Base-by-base conservation (phyloP, 2,329 filamentous ascomycete species). In the Mycogone perniciosa region DNA sequence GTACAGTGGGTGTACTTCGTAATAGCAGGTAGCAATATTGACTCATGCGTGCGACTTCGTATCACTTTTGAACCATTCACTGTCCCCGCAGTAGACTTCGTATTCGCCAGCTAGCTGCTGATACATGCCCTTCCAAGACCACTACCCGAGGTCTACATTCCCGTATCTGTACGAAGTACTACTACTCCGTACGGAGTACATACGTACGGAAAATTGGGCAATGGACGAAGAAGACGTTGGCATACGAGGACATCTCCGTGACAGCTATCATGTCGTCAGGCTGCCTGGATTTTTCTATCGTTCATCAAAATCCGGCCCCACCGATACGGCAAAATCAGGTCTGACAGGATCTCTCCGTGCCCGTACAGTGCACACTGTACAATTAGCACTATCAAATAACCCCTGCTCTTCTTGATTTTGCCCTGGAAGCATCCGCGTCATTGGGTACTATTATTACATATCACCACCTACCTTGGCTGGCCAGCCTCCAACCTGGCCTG, bases 11-110 rank as follows among this genome's bases (percentile, higher is more conserved):
- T 20, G 20, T 20, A 20, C 20, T 20, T 20, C 20, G 20, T 20
- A 20, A 20, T 20, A 20, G 20, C 20, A 20, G 20, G 20, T 20
- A 20, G 20, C 20, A 20, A 20, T 34, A 20, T 50, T 50, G 48
- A 10, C 11, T 44, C 30, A 48, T 48, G 45, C 50, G 39, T 34
- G 45, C 27, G 41, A 20, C 50, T 52, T 52, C 50, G 50, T 52
- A 52, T 52, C 50, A 40, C 42, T 40, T 44, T 48, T 37, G 45
- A 52, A 52, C 50, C 50, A 52, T 48, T 40, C 38, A 48, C 35
- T 39, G 50, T 27, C 50, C 50, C 50, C 50, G 50, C 50, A 52
- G 50, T 48, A 52, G 50, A 52, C 50, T 52, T 52, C 50, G 50
- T 52, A 52, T 52, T 52, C 50, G 45, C 48, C 50, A 52, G 45